A percentile compares a stretch with the other conserved stretches of the same genome.
Evolutionary conservation across 1,284 basidiomycete species (phyloP).

Genomic region (Gomphus sp.): DNA sequence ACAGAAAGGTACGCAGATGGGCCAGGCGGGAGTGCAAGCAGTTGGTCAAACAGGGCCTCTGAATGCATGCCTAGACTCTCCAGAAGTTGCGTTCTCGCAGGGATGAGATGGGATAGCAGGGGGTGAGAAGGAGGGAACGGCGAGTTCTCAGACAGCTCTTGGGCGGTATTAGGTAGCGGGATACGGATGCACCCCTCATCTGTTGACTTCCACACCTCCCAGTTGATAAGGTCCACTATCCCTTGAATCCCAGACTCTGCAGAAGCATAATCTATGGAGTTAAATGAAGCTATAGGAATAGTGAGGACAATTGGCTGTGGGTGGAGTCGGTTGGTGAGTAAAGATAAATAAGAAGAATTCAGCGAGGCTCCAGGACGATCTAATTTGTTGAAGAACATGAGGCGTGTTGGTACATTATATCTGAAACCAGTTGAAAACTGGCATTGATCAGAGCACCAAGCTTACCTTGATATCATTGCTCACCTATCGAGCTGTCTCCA

Average conservation of each 20-base stretch:
- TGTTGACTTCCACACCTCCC: constrained; percentile 71
- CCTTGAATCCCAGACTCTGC: constrained; percentile 73
- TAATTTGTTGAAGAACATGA: constrained; percentile 84
- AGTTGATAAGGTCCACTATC: constrained; percentile 71
- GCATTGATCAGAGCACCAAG: background rate
- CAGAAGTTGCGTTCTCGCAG: constrained; percentile 60
- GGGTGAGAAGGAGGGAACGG: constrained; percentile 53
- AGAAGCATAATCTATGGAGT: constrained; percentile 49
- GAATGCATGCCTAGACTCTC: constrained; percentile 77
- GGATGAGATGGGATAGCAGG: constrained; percentile 50
- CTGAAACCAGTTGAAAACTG: constrained; percentile 27
- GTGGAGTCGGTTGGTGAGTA: constrained; percentile 68
- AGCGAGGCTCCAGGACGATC: constrained; percentile 80
- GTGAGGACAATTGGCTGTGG: constrained; percentile 63
- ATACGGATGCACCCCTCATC: constrained; percentile 28
- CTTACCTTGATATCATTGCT: constrained; percentile 24
- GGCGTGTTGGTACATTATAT: constrained; percentile 67
- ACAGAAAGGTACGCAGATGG: constrained; percentile 57
- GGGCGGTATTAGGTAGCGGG: constrained; percentile 42
- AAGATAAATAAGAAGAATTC: constrained; percentile 56
- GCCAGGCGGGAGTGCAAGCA: constrained; percentile 48
- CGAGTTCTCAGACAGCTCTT: constrained; percentile 31
- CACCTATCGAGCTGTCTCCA: constrained; percentile 81
- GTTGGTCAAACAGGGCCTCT: constrained; percentile 64
- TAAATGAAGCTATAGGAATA: constrained; percentile 71